Evolutionary conservation across 2,329 filamentous ascomycete species (phyloP).

Genomic region (Alternaria sp.): DNA sequence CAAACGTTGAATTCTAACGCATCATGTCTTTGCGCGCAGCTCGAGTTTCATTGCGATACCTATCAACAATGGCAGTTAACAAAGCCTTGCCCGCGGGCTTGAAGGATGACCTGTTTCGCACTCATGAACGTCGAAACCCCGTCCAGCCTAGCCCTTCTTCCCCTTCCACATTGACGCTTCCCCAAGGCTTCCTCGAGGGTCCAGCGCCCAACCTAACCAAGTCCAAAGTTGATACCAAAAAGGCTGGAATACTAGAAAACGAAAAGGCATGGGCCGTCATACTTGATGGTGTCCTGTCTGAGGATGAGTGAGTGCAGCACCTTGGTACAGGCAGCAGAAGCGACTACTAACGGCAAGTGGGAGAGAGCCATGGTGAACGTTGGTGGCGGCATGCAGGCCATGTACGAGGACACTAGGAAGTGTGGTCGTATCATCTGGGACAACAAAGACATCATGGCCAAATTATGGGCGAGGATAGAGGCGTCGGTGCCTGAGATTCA

Average conservation of each 20-base stretch:
- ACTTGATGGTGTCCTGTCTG: constrained; percentile 69
- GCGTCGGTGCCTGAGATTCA: constrained; percentile 60
- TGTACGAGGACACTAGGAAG: constrained; percentile 68
- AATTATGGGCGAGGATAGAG: constrained; percentile 67
- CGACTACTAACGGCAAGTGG: constrained; percentile 61
- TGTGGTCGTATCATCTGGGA: constrained; percentile 84
- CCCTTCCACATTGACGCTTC: constrained; percentile 50
- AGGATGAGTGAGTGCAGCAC: constrained; percentile 70
- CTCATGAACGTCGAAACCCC: not conserved
- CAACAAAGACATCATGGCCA: constrained; percentile 65
- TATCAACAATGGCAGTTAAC: constrained; percentile 8
- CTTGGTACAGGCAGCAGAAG: constrained; percentile 44
- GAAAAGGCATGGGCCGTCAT: constrained; percentile 65
- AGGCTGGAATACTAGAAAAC: constrained; percentile 61
- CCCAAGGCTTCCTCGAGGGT: constrained; percentile 59
- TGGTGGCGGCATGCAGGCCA: constrained; percentile 67
- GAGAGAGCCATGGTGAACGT: constrained; percentile 73
- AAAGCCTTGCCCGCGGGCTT: not conserved
- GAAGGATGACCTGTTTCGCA: not conserved
- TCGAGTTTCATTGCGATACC: not conserved
- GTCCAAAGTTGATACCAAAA: constrained; percentile 63
- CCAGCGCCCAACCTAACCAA: constrained; percentile 59
- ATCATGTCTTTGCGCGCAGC: not conserved
- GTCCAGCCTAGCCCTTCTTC: constrained; percentile 8
- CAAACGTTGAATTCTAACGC: not conserved